phyloP scores from a whole-genome alignment of 345 rosid species.

The Populus simonii region DNA sequence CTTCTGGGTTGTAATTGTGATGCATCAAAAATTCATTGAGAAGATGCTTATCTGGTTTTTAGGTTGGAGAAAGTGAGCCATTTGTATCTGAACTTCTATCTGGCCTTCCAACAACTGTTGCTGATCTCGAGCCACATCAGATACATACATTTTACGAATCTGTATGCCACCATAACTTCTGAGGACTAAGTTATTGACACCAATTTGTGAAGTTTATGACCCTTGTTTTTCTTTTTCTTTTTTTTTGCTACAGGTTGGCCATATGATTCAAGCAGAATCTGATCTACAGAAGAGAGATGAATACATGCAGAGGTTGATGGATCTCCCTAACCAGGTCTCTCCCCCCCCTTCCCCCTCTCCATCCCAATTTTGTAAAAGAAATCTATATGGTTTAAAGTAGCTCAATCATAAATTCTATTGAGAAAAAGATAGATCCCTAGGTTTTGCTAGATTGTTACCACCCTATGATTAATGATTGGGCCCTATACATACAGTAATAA shows the following conservation, averaged over 20 bases:
- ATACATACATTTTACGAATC: slow-evolving; percentile 98
- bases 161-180: slow-evolving; percentile 34
- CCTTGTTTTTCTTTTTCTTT: background rate
- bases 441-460: background rate
- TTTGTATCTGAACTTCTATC: slow-evolving; percentile 97
- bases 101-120: slow-evolving; percentile 88
- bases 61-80: slow-evolving; percentile 97
- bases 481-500: background rate
- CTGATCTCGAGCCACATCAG: slow-evolving; percentile 98
- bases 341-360: no score
- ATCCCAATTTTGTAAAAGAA: background rate
- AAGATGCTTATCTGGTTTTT: slow-evolving; percentile 23
- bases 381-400: background rate
- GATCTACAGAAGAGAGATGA: slow-evolving; percentile 97
- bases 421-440: background rate
- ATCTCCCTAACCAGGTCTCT: slow-evolving; percentile 86
- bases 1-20: background rate
- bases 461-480: background rate
- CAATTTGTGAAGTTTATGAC: background rate
- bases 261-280: slow-evolving; percentile 98
- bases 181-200: background rate
- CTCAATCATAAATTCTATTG: background rate
- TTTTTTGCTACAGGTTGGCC: slow-evolving; percentile 61
- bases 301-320: slow-evolving; percentile 88
- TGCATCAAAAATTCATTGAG: background rate